Evolutionary conservation across 2,329 filamentous ascomycete species (phyloP), one percentile per base, ranked within the genome.

Genomic region (Cryphonectria carpinicola): DNA sequence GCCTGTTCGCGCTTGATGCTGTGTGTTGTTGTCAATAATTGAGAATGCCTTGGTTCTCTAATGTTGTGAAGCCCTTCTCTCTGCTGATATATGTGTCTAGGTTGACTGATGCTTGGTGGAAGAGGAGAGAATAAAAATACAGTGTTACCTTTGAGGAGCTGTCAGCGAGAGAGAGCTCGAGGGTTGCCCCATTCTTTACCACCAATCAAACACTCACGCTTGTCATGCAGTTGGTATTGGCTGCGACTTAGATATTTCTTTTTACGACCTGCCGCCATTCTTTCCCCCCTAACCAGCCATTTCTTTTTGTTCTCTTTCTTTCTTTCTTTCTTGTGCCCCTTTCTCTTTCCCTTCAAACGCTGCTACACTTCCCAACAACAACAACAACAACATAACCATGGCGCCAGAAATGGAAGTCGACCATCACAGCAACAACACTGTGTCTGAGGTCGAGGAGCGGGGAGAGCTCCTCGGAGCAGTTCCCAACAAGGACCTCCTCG

Each of bases 31-130:
- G 3, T 52, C 25, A 56, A 28, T 19, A n/a, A 2, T 4, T 25
- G 39, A 35, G 32, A 37, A 35, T 19, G 25, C 6, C 3, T 17
- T 14, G 54, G 4, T 22, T 32, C 13, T 17, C 8, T 0, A 22
- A 82, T 13, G 11, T 32, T 32, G 22, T 4, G 32, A 39, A 5
- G n/a, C 8, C 14, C 58, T 61, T 43, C 3, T 17, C 13, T 32
- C 41, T 13, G 37, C 37, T 11, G 10, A 39, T 13, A 39, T 39
- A 11, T 39, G 10, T 39, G 37, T 39, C 37, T 13, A 11, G 37
- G 37, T 39, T 11, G 10, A 39, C 11, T 39, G 37, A 39, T 39
- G 37, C 11, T 11, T 39, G 37, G 10, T 39, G 37, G 37, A 11
- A 39, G 37, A 39, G 10, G 37, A 37, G 37, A 13, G 37, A 39